Base-by-base conservation (phyloP, 2,329 filamentous ascomycete species). In the Rachicladosporium sp. region DNA sequence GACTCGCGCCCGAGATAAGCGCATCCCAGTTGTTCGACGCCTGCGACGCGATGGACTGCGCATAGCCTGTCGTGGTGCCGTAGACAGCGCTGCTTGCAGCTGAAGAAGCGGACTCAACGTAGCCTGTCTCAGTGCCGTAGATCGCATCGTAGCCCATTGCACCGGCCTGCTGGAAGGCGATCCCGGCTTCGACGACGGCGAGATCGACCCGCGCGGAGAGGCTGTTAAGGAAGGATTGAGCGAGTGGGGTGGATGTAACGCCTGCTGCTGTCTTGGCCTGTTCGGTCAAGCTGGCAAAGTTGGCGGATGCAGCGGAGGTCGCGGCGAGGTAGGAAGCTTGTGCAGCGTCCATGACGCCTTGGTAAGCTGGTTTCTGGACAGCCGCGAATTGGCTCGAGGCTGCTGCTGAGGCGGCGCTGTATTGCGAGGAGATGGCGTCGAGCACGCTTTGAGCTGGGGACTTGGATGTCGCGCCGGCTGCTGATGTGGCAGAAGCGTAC, bases 281-380 rank as follows among this genome's bases (percentile, higher is more conserved):
- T 6, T 41, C 31, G 10, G 50, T 40, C 3, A 51, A 39, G 4
- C 36, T 37, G 6, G 44, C 37, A 7, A 55, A 36, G 8, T 45
- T 47, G 3, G 40, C 42, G 5, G 47, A 47, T 6, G 55, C 55
- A 27, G 48, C 52, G 29, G 42, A 44, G 12, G 51, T 43, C 9
- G 53, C 54, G 19, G 43, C 47, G 23, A 46, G 40, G 43, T 57
- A 57, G 12, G 53, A 46, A 35, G 46, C 46, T 12, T 52, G 51
- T 7, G 81, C 82, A 4, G 78, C 75, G 6, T 69, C 68, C 4
- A 89, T 48, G 51, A 88, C 86, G 37, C 78, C 78, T 4, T 78
- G 75, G 56, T 88, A 88, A 59, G 35, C 38, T 15, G 42, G 49
- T 15, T 63, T 67, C 1, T 68, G 69, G 38, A 64, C 65, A 10